Percentiles rank a stretch among this genome's conserved stretches.
phyloP scores from a whole-genome alignment of 2,329 filamentous ascomycete species.

The Colletotrichum eremochloae region DNA sequence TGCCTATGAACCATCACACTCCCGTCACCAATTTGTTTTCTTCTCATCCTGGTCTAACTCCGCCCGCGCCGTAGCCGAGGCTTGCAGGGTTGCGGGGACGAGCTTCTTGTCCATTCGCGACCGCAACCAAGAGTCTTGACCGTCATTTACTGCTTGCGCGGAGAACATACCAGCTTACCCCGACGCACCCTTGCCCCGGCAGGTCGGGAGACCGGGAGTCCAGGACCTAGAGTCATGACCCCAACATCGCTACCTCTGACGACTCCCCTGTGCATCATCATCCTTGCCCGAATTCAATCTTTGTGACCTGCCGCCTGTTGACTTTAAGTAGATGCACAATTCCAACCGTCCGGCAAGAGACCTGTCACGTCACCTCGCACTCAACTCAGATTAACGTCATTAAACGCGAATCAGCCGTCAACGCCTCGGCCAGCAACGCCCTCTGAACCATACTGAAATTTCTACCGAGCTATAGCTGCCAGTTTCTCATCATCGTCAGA shows the following conservation, averaged over 20 bases:
- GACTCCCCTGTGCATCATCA: slow-evolving; percentile 26
- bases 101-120: slow-evolving; percentile 27
- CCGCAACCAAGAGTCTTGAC: slow-evolving; percentile 7
- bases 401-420: background rate
- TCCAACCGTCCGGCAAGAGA: background rate
- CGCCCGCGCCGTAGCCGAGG: slow-evolving; percentile 25
- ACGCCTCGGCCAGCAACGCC: background rate
- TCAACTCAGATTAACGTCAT: background rate
- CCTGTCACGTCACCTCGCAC: background rate
- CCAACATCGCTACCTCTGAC: slow-evolving; percentile 11
- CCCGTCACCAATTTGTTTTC: slow-evolving; percentile 3
- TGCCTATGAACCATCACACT: background rate
- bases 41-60: slow-evolving; percentile 17
- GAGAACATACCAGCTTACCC: background rate
- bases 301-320: background rate
- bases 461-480: background rate
- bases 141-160: background rate
- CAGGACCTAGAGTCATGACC: slow-evolving; percentile 33
- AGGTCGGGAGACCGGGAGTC: slow-evolving; percentile 29
- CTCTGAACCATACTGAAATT: background rate
- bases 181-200: slow-evolving; percentile 23
- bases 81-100: slow-evolving; percentile 13
- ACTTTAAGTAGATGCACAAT: slow-evolving; percentile 20
- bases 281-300: slow-evolving; percentile 20
- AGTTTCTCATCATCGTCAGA: background rate